Evolutionary conservation across 495 filamentous ascomycete species (phyloP).

Genomic region (Aspergillus asperescens): DNA sequence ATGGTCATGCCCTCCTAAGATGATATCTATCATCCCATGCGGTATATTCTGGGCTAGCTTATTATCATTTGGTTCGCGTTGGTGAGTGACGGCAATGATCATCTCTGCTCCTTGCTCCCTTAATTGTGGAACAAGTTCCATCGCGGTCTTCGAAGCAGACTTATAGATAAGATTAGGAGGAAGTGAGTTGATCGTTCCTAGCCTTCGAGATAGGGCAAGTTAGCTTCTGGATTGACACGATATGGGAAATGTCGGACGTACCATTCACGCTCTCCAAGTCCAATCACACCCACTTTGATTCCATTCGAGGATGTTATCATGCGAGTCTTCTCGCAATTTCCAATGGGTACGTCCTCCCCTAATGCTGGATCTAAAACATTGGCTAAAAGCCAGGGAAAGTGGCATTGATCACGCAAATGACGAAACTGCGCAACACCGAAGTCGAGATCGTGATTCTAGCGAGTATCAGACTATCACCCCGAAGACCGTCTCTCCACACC

Average conservation of each 20-base stretch:
- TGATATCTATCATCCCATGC: conserved; percentile 68
- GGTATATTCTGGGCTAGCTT: conserved; percentile 68
- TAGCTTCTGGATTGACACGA: background rate
- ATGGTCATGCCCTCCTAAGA: conserved; percentile 87
- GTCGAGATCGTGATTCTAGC: conserved; percentile 83
- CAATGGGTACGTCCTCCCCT: conserved; percentile 62
- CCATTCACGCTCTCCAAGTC: conserved; percentile 73
- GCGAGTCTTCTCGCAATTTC: conserved; percentile 60
- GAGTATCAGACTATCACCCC: conserved; percentile 7
- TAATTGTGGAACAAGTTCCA: conserved; percentile 61
- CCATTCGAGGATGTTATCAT: conserved; percentile 76
- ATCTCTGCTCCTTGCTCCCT: conserved; percentile 74
- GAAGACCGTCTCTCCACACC: background rate
- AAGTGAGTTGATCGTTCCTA: conserved; percentile 80
- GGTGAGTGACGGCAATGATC: conserved; percentile 75
- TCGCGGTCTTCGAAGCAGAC: conserved; percentile 65
- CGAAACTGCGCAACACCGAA: conserved; percentile 81
- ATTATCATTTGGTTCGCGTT: conserved; percentile 78
- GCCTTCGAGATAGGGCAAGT: conserved; percentile 41
- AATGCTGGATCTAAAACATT: conserved; percentile 78
- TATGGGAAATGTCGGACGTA: conserved; percentile 16
- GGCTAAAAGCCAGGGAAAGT: conserved; percentile 84
- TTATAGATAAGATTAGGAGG: conserved; percentile 76
- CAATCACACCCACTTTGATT: conserved; percentile 79
- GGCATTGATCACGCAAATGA: conserved; percentile 65